phyloP scores from a whole-genome alignment of 768 basidiomycete species.

The Sporobolomyces roseus region DNA sequence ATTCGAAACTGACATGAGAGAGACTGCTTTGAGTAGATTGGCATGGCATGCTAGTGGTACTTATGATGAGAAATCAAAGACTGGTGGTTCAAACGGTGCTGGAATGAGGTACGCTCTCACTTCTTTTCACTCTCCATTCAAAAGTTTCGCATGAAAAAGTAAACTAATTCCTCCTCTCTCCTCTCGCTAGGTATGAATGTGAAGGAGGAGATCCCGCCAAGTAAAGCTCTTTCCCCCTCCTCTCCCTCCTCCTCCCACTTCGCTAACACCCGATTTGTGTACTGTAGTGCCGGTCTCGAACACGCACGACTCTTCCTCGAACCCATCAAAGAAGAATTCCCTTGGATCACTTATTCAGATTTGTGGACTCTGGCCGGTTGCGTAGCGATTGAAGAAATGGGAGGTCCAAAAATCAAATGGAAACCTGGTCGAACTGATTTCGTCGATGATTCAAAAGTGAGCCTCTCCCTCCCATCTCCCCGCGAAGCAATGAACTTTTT shows the following conservation, averaged over 20 bases:
- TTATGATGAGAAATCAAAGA: conserved; percentile 51
- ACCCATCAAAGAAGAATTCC: conserved; percentile 72
- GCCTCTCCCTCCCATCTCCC: background rate
- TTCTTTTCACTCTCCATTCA: background rate
- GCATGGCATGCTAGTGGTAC: conserved; percentile 42
- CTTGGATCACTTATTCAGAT: conserved; percentile 67
- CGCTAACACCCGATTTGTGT: too few relatives aligned
- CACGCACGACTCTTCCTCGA: conserved; percentile 80
- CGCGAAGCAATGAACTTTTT: background rate
- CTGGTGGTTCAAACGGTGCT: conserved; percentile 71
- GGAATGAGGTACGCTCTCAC: conserved; percentile 62
- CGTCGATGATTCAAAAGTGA: conserved; percentile 30
- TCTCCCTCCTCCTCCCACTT: background rate
- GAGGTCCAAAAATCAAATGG: conserved; percentile 89
- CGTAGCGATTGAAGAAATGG: conserved; percentile 82
- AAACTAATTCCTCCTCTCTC: background rate
- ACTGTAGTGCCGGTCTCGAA: conserved; percentile 67
- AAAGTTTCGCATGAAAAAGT: conserved; percentile 8
- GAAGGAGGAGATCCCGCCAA: conserved; percentile 39
- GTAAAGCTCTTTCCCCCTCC: background rate
- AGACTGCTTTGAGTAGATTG: conserved; percentile 10
- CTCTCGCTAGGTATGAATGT: conserved; percentile 19
- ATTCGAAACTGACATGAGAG: background rate
- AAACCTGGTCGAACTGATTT: conserved; percentile 80
- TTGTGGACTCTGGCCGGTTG: conserved; percentile 76